Conservation (phyloP, 768 basidiomycete genomes). For the Hygrophoropsis aurantiaca region DNA sequence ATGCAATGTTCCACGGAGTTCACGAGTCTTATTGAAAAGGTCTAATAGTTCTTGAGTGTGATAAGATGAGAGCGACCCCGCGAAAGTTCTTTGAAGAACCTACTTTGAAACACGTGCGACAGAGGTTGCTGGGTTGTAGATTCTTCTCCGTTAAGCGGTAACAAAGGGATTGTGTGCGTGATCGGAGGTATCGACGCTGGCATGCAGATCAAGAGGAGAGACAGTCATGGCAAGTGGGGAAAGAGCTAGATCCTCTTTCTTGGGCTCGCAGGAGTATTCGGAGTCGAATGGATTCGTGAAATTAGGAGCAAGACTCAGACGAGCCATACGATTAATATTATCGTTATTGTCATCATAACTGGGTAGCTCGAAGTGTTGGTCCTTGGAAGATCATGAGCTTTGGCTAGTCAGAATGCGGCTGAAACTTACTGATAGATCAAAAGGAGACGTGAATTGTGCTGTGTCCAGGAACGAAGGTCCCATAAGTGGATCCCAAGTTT, state of each 20-base stretch:
- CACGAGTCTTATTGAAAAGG: too few species aligned
- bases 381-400: not conserved
- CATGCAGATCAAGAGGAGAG: conserved; percentile 17
- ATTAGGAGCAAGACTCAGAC: conserved; percentile 11
- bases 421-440: conserved; percentile 7
- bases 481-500: conserved; percentile 5
- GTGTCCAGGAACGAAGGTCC: not conserved
- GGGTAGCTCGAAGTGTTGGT: conserved; percentile 3
- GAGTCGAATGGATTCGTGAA: conserved; percentile 26
- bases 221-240: conserved; percentile 5
- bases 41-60: too few species aligned
- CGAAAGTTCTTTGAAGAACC: too few species aligned
- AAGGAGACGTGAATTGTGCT: not conserved
- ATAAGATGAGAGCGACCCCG: too few species aligned
- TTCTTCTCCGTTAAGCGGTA: too few species aligned
- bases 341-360: not conserved
- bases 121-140: too few species aligned
- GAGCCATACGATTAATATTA: conserved; percentile 11
- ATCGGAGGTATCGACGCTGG: too few species aligned
- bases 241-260: not conserved
- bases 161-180: too few species aligned
- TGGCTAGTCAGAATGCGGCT: conserved; percentile 1
- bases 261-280: not conserved
- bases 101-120: too few species aligned
- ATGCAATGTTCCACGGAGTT: too few species aligned